These are phyloP conservation scores for Groenewaldozyma tartarivorans DNA, from an alignment of 805 yeast species.

Conservation along the genomic window DNA sequence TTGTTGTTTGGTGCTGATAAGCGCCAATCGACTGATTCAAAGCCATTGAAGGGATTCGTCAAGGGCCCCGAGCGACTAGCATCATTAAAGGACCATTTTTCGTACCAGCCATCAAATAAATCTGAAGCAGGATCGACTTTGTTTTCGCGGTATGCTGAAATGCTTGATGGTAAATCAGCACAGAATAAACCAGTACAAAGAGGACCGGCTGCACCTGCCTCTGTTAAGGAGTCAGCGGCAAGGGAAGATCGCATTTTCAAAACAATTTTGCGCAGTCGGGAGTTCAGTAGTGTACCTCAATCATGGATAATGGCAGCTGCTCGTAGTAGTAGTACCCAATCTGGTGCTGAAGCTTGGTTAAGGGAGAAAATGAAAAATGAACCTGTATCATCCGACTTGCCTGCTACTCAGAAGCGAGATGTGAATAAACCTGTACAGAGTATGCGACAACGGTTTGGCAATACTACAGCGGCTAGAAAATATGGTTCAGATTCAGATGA, in stretches of 20 bases:
- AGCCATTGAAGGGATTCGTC: background rate
- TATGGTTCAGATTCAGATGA: slow-evolving; percentile 7
- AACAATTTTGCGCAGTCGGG: background rate
- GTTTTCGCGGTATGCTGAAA: slow-evolving; percentile 6
- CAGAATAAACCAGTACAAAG: slow-evolving; percentile 1
- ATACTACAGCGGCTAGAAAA: slow-evolving; percentile 5
- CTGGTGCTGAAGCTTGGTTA: background rate
- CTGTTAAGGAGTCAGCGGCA: slow-evolving; percentile 1
- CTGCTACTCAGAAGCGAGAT: slow-evolving; percentile 21
- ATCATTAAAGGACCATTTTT: slow-evolving; percentile 12
- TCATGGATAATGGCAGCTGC: background rate
- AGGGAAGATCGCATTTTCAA: background rate
- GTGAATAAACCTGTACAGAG: slow-evolving; percentile 22
- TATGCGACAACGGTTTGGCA: slow-evolving; percentile 29
- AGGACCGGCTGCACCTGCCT: slow-evolving; percentile 1
- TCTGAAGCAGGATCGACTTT: slow-evolving; percentile 6
- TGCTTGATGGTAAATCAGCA: slow-evolving; percentile 6
- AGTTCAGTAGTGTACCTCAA: background rate
- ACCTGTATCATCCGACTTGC: slow-evolving; percentile 5
- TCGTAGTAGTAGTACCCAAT: background rate
- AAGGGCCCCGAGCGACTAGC: slow-evolving; percentile 4
- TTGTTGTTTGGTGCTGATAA: slow-evolving; percentile 5
- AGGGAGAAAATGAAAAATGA: background rate
- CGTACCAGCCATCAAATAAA: slow-evolving; percentile 3
- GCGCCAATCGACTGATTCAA: background rate